These are phyloP conservation scores for Phaeosphaeriaceae sp. DNA, from an alignment of 2,329 filamentous ascomycete genomes.

Conservation along the genomic window DNA sequence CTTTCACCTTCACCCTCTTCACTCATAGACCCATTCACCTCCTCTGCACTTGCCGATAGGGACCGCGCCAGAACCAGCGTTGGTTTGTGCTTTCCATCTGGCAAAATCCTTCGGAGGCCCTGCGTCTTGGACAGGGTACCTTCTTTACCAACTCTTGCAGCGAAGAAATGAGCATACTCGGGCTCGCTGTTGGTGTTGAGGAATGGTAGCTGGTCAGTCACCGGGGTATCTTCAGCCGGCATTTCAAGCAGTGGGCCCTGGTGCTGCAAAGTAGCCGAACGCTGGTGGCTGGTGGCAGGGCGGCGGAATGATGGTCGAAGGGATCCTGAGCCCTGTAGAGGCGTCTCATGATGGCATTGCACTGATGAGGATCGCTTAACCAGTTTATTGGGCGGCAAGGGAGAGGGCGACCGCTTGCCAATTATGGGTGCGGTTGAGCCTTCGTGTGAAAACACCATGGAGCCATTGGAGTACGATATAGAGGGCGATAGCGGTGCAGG, in stretches of 20 bases:
- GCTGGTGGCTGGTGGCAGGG: constrained; percentile 80
- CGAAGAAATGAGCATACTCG: constrained; percentile 48
- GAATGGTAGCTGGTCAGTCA: constrained; percentile 24
- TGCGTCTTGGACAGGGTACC: constrained; percentile 50
- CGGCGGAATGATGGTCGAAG: constrained; percentile 71
- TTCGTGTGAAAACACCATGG: constrained; percentile 53
- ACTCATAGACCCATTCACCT: constrained; percentile 46
- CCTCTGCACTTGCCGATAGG: constrained; percentile 40
- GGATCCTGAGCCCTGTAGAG: constrained; percentile 60
- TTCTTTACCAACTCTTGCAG: constrained; percentile 41
- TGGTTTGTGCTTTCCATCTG: constrained; percentile 53
- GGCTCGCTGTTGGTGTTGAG: constrained; percentile 33
- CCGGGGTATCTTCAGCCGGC: constrained; percentile 30
- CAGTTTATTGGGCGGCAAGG: constrained; percentile 72
- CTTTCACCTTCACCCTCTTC: constrained; percentile 49
- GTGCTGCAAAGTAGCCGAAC: constrained; percentile 72
- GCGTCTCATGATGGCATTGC: constrained; percentile 54
- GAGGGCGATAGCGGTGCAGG: constrained; percentile 70
- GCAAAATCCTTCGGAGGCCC: constrained; percentile 52
- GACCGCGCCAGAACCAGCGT: constrained; percentile 57
- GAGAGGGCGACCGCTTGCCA: constrained; percentile 46
- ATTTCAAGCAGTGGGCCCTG: constrained; percentile 44
- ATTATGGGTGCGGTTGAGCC: constrained; percentile 70
- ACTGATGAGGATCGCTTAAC: constrained; percentile 73
- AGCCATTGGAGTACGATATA: constrained; percentile 68